Conservation (phyloP, 2,329 filamentous ascomycete species). For the Fusarium setosum region DNA sequence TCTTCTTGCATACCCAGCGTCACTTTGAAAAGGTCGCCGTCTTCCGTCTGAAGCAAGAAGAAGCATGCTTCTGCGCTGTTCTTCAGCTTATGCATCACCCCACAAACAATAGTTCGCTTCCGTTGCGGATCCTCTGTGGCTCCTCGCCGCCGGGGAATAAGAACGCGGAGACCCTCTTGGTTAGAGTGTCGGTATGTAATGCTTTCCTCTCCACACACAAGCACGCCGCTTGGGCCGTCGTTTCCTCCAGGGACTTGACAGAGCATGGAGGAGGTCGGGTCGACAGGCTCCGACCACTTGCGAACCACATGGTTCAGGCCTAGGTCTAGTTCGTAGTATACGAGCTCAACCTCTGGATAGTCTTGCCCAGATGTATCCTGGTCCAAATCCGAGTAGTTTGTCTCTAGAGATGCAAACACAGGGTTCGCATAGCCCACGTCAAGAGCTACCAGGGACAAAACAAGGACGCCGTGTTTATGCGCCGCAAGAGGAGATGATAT, state of each 20-base stretch:
- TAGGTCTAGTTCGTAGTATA: slow-evolving; percentile 97
- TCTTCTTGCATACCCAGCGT: slow-evolving; percentile 92
- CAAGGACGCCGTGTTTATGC: slow-evolving; percentile 90
- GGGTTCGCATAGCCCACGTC: slow-evolving; percentile 98
- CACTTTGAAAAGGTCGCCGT: slow-evolving; percentile 98
- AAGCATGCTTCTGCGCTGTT: slow-evolving; percentile 88
- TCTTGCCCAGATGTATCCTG: slow-evolving; percentile 90
- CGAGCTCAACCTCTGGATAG: slow-evolving; percentile 87
- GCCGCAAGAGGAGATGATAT: slow-evolving; percentile 98
- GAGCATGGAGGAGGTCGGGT: slow-evolving; percentile 87
- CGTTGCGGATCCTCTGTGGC: slow-evolving; percentile 92
- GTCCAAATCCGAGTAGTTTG: slow-evolving; percentile 92
- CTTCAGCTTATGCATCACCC: slow-evolving; percentile 96
- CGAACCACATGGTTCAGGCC: slow-evolving; percentile 97
- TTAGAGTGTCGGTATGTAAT: slow-evolving; percentile 98
- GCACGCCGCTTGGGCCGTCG: slow-evolving; percentile 92
- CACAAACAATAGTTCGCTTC: slow-evolving; percentile 87
- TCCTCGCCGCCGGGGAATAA: slow-evolving; percentile 87
- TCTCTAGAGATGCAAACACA: slow-evolving; percentile 93
- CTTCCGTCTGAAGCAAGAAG: slow-evolving; percentile 94
- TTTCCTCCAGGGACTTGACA: slow-evolving; percentile 96
- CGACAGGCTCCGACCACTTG: slow-evolving; percentile 95
- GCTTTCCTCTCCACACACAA: slow-evolving; percentile 94
- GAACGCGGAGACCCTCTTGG: slow-evolving; percentile 87
- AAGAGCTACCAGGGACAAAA: slow-evolving; percentile 86